These are phyloP conservation scores for Zygotorulaspora mrakii DNA, from an alignment of 1,139 yeast species.

Conservation along the genomic window DNA sequence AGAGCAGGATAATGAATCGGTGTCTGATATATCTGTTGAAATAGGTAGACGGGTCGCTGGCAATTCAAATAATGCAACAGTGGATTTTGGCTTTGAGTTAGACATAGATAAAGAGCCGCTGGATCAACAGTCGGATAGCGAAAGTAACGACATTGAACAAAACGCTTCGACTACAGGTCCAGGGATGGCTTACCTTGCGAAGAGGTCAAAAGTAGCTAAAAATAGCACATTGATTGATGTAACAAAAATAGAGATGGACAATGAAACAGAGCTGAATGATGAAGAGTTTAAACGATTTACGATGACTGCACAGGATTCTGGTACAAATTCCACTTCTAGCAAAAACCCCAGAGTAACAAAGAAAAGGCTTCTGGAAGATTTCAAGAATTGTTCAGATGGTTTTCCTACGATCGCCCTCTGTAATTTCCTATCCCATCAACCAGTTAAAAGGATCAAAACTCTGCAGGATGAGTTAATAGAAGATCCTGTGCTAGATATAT, in stretches of 20 bases:
- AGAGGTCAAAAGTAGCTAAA: slow-evolving; percentile 1
- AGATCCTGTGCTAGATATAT: slow-evolving; percentile 25
- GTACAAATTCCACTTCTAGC: neutral
- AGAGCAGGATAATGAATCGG: slow-evolving; percentile 10
- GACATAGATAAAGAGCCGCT: slow-evolving; percentile 33
- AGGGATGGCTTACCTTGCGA: neutral
- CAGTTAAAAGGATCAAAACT: slow-evolving; percentile 16
- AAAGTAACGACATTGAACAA: slow-evolving; percentile 17
- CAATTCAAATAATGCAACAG: slow-evolving; percentile 22
- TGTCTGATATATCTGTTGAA: slow-evolving; percentile 37
- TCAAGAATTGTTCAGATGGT: slow-evolving; percentile 18
- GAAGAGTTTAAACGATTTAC: slow-evolving; percentile 16
- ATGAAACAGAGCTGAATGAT: slow-evolving; percentile 28
- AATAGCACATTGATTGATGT: slow-evolving; percentile 20
- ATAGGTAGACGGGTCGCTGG: slow-evolving; percentile 37
- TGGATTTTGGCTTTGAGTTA: slow-evolving; percentile 39
- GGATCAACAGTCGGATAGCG: slow-evolving; percentile 13
- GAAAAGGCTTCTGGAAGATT: slow-evolving; percentile 25
- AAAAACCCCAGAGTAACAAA: slow-evolving; percentile 10
- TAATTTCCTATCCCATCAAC: slow-evolving; percentile 15
- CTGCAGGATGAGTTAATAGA: slow-evolving; percentile 8
- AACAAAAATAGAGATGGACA: slow-evolving; percentile 25
- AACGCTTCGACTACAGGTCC: neutral
- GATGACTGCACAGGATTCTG: neutral
- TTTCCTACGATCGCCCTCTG: slow-evolving; percentile 19